Conservation (phyloP, 2,329 filamentous ascomycete genomes). For the Diaporthe sp. region DNA sequence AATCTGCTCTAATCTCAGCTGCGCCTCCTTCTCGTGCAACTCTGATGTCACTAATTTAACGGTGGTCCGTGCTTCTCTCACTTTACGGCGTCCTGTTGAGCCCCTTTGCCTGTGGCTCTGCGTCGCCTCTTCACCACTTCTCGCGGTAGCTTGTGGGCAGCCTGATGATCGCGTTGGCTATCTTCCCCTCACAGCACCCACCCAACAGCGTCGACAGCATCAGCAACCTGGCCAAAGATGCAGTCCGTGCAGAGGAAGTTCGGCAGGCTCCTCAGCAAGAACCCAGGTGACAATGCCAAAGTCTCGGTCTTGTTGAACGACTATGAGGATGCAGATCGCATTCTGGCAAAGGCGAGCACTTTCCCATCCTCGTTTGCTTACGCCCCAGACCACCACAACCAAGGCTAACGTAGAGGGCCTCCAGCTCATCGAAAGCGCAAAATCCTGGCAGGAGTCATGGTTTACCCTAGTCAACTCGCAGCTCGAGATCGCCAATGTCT, state of each 20-base stretch:
- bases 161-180: slow-evolving; percentile 2
- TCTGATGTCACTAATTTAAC: slow-evolving; percentile 30
- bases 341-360: slow-evolving; percentile 75
- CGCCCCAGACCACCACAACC: not conserved
- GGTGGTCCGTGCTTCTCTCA: slow-evolving; percentile 31
- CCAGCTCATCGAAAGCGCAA: slow-evolving; percentile 82
- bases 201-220: slow-evolving; percentile 35
- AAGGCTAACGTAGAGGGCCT: not conserved
- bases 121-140: not conserved
- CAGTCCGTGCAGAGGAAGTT: slow-evolving; percentile 82
- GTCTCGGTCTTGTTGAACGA: slow-evolving; percentile 82
- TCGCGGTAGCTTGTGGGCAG: not conserved
- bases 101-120: slow-evolving; percentile 14
- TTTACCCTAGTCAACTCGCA: slow-evolving; percentile 78
- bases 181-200: not conserved
- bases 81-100: slow-evolving; percentile 26
- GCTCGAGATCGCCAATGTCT: slow-evolving; percentile 75
- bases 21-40: slow-evolving; percentile 20
- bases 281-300: slow-evolving; percentile 82
- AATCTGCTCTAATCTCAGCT: slow-evolving; percentile 11
- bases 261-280: slow-evolving; percentile 76
- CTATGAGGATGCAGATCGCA: slow-evolving; percentile 83
- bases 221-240: slow-evolving; percentile 60
- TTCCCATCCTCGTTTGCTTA: not conserved
- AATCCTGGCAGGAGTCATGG: slow-evolving; percentile 85